phyloP scores from a whole-genome alignment of 805 yeast species.

The Lipomyces lipofer region DNA sequence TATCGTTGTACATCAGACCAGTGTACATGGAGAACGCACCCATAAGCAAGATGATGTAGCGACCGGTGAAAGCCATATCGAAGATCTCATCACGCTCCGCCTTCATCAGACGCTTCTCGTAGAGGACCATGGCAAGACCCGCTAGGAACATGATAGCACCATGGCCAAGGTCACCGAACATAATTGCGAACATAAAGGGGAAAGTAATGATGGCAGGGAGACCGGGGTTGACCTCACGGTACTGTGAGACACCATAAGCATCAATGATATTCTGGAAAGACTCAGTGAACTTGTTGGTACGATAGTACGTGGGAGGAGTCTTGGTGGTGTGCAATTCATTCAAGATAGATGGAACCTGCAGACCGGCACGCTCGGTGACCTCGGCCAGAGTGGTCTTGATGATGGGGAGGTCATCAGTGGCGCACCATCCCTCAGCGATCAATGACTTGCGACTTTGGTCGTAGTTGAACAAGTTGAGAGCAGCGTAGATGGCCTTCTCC shows the following conservation, averaged over 20 bases:
- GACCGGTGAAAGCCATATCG: slow-evolving; percentile 93
- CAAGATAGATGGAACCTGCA: slow-evolving; percentile 50
- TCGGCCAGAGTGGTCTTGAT: slow-evolving; percentile 68
- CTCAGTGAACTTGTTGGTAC: slow-evolving; percentile 88
- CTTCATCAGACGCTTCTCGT: slow-evolving; percentile 68
- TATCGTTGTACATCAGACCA: slow-evolving; percentile 89
- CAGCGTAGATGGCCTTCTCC: slow-evolving; percentile 79
- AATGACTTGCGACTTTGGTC: slow-evolving; percentile 82
- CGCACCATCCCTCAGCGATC: slow-evolving; percentile 97
- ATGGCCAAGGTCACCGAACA: slow-evolving; percentile 99
- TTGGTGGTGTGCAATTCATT: slow-evolving; percentile 68
- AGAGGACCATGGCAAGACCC: slow-evolving; percentile 67
- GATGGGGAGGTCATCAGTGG: slow-evolving; percentile 68
- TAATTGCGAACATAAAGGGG: slow-evolving; percentile 97
- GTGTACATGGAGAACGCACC: slow-evolving; percentile 95
- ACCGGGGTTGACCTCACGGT: slow-evolving; percentile 95
- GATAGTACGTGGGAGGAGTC: slow-evolving; percentile 92
- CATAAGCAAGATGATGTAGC: slow-evolving; percentile 89
- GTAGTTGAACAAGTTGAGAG: slow-evolving; percentile 76
- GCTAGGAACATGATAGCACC: slow-evolving; percentile 80
- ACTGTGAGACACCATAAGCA: slow-evolving; percentile 90
- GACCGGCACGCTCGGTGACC: slow-evolving; percentile 53
- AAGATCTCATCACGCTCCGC: slow-evolving; percentile 87
- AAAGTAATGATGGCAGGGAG: slow-evolving; percentile 91
- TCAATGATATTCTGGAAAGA: slow-evolving; percentile 94